phyloP scores from a whole-genome alignment of 2,329 filamentous ascomycete genomes.

The Colletotrichum godetiae region DNA sequence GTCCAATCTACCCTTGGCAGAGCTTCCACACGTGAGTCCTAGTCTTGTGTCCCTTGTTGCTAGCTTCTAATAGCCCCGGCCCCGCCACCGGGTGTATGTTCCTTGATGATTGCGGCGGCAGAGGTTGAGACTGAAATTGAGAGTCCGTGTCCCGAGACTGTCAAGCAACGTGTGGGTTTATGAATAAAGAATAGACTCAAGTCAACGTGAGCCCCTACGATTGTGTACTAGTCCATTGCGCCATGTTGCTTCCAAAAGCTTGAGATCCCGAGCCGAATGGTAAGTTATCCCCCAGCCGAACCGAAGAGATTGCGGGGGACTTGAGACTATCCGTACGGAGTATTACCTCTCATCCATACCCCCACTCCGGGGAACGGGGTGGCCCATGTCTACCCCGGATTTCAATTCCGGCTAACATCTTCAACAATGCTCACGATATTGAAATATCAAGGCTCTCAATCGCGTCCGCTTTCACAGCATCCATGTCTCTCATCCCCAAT shows the following conservation, averaged over 20 bases:
- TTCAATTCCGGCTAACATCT: neutral
- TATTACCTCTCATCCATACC: neutral
- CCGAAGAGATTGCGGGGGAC: conserved; percentile 15
- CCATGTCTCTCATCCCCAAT: neutral
- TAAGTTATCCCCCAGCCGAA: neutral
- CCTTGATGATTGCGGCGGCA: too few species aligned
- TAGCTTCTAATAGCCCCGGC: too few species aligned
- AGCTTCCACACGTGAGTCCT: too few species aligned
- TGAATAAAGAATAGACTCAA: too few species aligned
- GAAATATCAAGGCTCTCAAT: neutral
- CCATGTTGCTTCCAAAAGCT: neutral
- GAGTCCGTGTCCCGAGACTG: too few species aligned
- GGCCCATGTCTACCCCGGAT: neutral
- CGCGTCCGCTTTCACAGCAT: neutral
- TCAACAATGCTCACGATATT: neutral
- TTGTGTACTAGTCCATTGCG: neutral
- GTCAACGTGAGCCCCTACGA: too few species aligned
- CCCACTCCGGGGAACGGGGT: conserved; percentile 21
- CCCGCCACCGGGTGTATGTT: too few species aligned
- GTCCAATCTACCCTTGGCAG: too few species aligned
- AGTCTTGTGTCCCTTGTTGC: too few species aligned
- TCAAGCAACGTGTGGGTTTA: too few species aligned
- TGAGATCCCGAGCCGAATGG: conserved; percentile 3
- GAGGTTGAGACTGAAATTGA: too few species aligned
- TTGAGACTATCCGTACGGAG: too few species aligned